Percentiles rank a stretch among this genome's conserved stretches.
These are phyloP conservation scores for Nannochloropsis gaditana DNA, from an alignment of 108 stramenopile genomes.

Conservation along the genomic window DNA sequence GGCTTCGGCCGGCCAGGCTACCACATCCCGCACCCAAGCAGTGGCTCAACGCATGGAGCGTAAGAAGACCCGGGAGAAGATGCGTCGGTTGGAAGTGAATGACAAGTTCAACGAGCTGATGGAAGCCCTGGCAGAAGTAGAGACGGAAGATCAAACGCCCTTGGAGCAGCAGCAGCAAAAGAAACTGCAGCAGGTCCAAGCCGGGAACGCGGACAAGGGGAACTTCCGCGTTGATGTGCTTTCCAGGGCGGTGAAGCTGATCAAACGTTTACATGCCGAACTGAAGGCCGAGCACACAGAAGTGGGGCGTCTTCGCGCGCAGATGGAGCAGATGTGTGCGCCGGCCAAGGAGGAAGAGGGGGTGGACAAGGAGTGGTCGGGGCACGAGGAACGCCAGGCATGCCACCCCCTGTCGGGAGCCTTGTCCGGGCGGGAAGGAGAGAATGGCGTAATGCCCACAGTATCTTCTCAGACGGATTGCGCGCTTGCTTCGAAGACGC, in stretches of 20 bases:
- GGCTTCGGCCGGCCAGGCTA: too few species aligned
- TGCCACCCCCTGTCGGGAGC: too few species aligned
- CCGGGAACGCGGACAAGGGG: background rate
- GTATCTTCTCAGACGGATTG: too few species aligned
- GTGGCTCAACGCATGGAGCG: background rate
- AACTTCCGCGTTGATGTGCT: conserved; percentile 2
- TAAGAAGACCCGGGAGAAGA: background rate
- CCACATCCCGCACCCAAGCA: background rate
- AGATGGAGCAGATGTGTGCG: background rate
- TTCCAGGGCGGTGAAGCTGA: background rate
- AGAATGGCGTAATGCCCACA: too few species aligned
- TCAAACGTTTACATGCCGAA: background rate
- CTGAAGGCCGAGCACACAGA: background rate
- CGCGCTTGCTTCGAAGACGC: too few species aligned
- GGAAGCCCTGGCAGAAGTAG: background rate
- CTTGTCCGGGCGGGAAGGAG: too few species aligned
- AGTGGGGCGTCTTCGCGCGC: background rate
- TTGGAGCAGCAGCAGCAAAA: background rate
- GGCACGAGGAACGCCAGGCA: too few species aligned
- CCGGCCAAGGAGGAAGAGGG: background rate
- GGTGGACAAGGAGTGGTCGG: too few species aligned
- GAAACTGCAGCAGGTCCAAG: background rate
- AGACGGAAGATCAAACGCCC: background rate
- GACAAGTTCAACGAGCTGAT: conserved; percentile 15
- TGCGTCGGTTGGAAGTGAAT: background rate